Percentiles rank a stretch among this genome's conserved stretches.
Evolutionary conservation across 83 land plant species (phyloP).

Genomic region (Diphasiastrum complanatum): DNA sequence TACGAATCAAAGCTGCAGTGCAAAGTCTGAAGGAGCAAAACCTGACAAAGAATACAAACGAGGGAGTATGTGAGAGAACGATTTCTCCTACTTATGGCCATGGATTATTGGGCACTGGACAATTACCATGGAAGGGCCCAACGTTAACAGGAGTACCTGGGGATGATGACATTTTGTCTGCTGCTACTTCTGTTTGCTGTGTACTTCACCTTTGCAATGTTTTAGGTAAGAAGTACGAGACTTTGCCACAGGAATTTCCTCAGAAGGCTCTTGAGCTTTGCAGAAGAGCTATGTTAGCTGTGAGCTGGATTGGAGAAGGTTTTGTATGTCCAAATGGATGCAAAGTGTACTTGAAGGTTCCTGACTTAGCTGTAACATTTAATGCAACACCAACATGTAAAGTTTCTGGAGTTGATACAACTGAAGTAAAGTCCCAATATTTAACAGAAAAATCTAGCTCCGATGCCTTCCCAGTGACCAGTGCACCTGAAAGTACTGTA

Average conservation of each 20-base stretch:
- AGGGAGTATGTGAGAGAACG: no score
- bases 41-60: no score
- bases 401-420: constrained; percentile 7
- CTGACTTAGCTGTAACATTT: background rate
- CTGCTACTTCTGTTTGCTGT: constrained; percentile 74
- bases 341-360: constrained; percentile 7
- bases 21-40: no score
- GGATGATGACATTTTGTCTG: constrained; percentile 35
- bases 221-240: constrained; percentile 57
- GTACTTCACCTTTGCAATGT: constrained; percentile 36
- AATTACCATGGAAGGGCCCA: no score
- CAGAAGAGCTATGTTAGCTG: constrained; percentile 58
- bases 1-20: no score
- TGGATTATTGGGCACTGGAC: no score
- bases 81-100: no score
- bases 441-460: constrained; percentile 13
- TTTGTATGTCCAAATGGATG: constrained; percentile 81
- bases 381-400: background rate
- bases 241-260: constrained; percentile 45
- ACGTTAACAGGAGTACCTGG: no score
- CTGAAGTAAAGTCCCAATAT: background rate
- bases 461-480: background rate
- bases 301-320: constrained; percentile 69
- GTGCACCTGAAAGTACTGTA: background rate
- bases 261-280: constrained; percentile 78